phyloP scores from a whole-genome alignment of 495 filamentous ascomycete genomes.

The Trichoderma gamsii region DNA sequence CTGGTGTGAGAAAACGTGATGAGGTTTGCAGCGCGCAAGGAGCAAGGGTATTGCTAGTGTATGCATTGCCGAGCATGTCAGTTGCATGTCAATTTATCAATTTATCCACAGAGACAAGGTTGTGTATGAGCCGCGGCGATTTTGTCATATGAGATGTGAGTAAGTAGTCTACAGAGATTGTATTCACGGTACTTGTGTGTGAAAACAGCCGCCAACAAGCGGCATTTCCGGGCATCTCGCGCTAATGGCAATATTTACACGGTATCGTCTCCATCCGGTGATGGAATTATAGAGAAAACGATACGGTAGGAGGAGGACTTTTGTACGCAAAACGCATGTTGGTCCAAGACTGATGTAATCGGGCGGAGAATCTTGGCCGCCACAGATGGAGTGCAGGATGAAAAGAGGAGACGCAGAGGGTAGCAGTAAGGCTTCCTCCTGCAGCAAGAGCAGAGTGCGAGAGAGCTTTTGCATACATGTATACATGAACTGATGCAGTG shows the following conservation, averaged over 20 bases:
- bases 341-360: not conserved
- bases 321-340: not conserved
- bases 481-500: not conserved
- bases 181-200: too few relatives aligned
- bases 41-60: too few relatives aligned
- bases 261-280: not conserved
- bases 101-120: too few relatives aligned
- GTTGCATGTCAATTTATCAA: too few relatives aligned
- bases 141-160: too few relatives aligned
- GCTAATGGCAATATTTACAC: too few relatives aligned
- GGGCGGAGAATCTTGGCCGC: constrained; percentile 8
- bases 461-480: not conserved
- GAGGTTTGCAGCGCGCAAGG: not conserved
- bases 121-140: too few relatives aligned
- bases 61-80: too few relatives aligned
- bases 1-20: not conserved
- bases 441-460: not conserved
- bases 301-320: not conserved
- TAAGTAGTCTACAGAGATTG: too few relatives aligned
- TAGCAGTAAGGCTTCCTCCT: constrained; percentile 1
- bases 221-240: too few relatives aligned
- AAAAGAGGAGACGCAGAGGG: not conserved
- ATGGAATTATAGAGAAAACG: not conserved
- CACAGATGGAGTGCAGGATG: constrained; percentile 1
- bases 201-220: too few relatives aligned